Base-by-base conservation (phyloP, 768 basidiomycete species). In the Chiua virens region DNA sequence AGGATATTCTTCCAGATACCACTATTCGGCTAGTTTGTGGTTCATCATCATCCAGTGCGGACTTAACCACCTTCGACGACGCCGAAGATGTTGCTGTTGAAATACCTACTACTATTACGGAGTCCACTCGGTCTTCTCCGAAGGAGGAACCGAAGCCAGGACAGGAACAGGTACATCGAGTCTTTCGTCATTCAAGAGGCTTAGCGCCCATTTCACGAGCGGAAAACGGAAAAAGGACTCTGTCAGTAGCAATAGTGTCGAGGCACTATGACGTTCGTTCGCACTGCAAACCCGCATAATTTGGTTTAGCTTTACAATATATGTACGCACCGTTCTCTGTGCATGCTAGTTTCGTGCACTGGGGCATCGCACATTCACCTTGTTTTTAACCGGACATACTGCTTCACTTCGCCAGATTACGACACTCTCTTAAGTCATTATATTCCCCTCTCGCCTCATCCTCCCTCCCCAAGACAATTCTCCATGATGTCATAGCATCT, bases 21-120 rank as follows among this genome's bases (percentile, higher is more conserved):
- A 82, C 80, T 13, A 75, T 86, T 45, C 79, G 81, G 39, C 64
- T 86, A 14, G 76, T 86, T n/a, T 84, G 82, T 18, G 79, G 75
- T 3, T 78, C 78, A 18, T 80, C 80, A 17, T 66, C 71, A 9
- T 55, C 53, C 8, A 48, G 36, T 20, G 65, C 65, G 38, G 68
- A 70, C n/a, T 63, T 62, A 9, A 40, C 64, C 8, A 62, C 69
- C 13, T 51, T 72, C 17, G 70, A 63, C 17, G 70, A 63, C 25
- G 57, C 68, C 21, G 75, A 74, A 42, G 60, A 52, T 17, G 42
- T 63, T 62, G 30, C 71, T 69, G 15, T 45, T n/a, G 77, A 80
- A 41, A 58, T 66, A 17, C 68, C 63, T 20, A 72, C 75, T 3
- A 49, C 74, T 5, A 61, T 60, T 8, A 66, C 65, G 32, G 68